These are phyloP conservation scores for Primulina tabacum DNA, from an alignment of 257 asterid genomes.

Conservation along the genomic window DNA sequence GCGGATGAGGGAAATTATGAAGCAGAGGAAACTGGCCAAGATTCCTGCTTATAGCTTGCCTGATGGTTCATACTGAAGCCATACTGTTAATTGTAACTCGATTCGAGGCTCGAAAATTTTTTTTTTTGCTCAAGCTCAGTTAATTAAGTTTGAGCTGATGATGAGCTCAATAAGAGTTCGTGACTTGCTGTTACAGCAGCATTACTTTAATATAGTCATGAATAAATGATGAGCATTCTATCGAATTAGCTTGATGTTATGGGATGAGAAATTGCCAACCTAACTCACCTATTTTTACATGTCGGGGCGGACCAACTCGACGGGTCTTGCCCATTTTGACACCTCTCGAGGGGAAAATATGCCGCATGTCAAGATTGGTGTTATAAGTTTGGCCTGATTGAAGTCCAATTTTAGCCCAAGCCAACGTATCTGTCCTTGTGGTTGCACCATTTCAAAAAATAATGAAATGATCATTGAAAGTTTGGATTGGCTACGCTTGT, in stretches of 20 bases:
- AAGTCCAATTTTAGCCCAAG: no score
- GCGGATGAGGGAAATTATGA: slow-evolving; percentile 31
- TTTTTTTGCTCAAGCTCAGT: neutral
- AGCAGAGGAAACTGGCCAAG: slow-evolving; percentile 36
- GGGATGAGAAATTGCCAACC: no score
- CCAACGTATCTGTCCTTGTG: no score
- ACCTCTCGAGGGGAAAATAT: neutral
- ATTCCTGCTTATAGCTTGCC: slow-evolving; percentile 17
- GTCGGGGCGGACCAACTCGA: no score
- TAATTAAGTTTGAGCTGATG: no score
- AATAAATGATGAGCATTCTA: neutral
- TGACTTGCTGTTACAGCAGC: neutral
- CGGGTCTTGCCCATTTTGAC: no score
- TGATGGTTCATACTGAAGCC: neutral
- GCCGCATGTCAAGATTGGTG: neutral
- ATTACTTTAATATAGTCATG: neutral
- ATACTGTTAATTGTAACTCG: neutral
- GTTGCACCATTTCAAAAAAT: no score
- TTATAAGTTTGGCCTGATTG: no score
- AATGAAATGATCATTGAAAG: no score
- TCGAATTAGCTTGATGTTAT: neutral
- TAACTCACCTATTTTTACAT: no score
- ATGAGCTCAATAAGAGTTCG: no score
- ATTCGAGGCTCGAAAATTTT: neutral
- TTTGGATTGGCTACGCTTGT: no score